Percentiles rank a stretch among this genome's conserved stretches.
phyloP scores from a whole-genome alignment of 306 rosid genomes.

The Prunus armeniaca region DNA sequence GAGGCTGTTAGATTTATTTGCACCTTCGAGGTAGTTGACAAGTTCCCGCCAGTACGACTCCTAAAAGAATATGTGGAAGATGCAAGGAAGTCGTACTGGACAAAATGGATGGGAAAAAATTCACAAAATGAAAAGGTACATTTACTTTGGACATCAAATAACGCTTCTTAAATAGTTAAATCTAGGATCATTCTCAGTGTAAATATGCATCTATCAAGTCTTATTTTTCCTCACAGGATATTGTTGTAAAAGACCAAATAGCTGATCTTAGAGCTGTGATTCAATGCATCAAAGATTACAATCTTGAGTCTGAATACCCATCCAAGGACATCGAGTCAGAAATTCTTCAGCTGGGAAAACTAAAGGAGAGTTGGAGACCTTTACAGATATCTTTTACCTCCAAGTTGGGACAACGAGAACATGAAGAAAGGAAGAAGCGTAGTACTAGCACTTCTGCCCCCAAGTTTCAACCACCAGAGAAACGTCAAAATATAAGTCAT shows the following conservation, averaged over 20 bases:
- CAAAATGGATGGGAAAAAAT: background rate
- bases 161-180: background rate
- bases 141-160: background rate
- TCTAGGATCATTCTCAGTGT: background rate
- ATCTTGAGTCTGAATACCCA: conserved; percentile 32
- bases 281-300: conserved; percentile 42
- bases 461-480: background rate
- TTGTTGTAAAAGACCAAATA: conserved; percentile 30
- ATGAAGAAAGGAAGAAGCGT: background rate
- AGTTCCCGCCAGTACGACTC: conserved; percentile 38
- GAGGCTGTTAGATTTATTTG: conserved; percentile 59
- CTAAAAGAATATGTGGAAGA: conserved; percentile 20
- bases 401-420: background rate
- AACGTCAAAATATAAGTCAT: background rate
- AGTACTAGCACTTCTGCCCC: background rate
- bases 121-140: conserved; percentile 13
- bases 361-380: conserved; percentile 20
- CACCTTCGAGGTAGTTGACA: conserved; percentile 41
- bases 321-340: conserved; percentile 25
- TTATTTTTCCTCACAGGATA: conserved; percentile 30
- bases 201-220: background rate
- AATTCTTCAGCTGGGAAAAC: conserved; percentile 18
- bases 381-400: background rate
- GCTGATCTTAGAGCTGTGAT: conserved; percentile 22
- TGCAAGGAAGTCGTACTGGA: background rate